These are phyloP conservation scores for Chrysosporium keratinophilum DNA, from an alignment of 2,329 filamentous ascomycete species.

Conservation along the genomic window DNA sequence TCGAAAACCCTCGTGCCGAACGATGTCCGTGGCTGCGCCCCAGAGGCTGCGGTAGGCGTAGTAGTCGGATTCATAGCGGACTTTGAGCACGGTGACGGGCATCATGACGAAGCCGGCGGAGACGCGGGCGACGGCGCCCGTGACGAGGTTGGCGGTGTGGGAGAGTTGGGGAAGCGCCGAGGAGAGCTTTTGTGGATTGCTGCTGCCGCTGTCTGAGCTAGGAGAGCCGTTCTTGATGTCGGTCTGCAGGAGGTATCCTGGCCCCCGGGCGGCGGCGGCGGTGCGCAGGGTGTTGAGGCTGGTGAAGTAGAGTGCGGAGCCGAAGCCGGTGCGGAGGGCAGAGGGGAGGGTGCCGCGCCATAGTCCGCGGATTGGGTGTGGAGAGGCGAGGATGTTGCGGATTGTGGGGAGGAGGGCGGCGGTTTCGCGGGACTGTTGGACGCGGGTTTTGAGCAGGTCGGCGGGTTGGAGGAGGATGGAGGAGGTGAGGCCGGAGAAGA, in stretches of 20 bases:
- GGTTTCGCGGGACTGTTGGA: constrained; percentile 68
- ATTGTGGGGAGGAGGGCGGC: constrained; percentile 60
- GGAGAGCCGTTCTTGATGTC: constrained; percentile 19
- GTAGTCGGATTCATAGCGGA: constrained; percentile 81
- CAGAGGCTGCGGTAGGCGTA: constrained; percentile 73
- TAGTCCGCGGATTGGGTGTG: constrained; percentile 59
- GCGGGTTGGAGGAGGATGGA: constrained; percentile 87
- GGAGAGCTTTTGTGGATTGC: constrained; percentile 32
- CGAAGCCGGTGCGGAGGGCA: constrained; percentile 84
- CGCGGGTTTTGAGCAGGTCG: constrained; percentile 89
- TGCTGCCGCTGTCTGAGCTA: background rate
- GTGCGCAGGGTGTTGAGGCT: constrained; percentile 75
- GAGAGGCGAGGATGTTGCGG: constrained; percentile 56
- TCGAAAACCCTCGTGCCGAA: constrained; percentile 58
- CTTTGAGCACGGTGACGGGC: constrained; percentile 93
- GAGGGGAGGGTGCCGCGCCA: constrained; percentile 92
- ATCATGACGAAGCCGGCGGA: constrained; percentile 85
- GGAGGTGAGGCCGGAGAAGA: constrained; percentile 76
- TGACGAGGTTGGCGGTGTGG: constrained; percentile 72
- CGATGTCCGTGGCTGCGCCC: constrained; percentile 64
- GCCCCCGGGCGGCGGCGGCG: constrained; percentile 41
- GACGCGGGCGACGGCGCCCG: constrained; percentile 73
- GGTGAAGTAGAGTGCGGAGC: constrained; percentile 89
- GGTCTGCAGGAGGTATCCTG: constrained; percentile 31
- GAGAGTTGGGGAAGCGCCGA: constrained; percentile 72